Base-by-base conservation (phyloP, 306 rosid species). In the Vigna reflexopilosa region DNA sequence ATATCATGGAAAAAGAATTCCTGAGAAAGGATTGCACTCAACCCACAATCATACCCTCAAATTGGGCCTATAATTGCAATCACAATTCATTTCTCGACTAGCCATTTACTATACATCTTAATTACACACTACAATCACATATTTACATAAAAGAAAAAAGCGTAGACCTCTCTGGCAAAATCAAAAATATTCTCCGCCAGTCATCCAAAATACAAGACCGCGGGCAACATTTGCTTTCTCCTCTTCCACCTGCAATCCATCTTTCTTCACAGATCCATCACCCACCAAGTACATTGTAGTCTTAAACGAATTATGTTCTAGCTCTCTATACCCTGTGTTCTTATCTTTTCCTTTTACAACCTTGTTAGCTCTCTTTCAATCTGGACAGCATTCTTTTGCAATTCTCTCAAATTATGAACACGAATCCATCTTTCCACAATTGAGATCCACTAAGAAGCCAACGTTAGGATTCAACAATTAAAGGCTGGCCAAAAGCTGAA, bases 41-140 rank as follows among this genome's bases (percentile, higher is more conserved):
- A 51, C 88, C 85, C 84, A 70, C 67, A 65, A 82, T 66, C 81
- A 83, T 26, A 62, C 34, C 34, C 26, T 26, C 63, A 50, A 44
- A 73, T n/a, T 36, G 64, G 65, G 72, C 83, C 83, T 14, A 72
- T 78, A 81, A 70, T 73, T 77, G 77, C 78, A 77, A 78, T 69
- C 86, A 84, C 84, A 69, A 72, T 81, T 76, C 84, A 79, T 81
- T 85, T 75, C 78, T 51, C 4, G 82, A 76, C 86, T 77, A 68
- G 63, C 83, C 82, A 57, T 70, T 80, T 75, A 62, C 92, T 90
- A 82, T 90, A 92, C 95, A 87, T 80, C 83, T 81, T 87, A 84
- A 88, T 86, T 86, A 84, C 91, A 80, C 86, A 77, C 81, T 78
- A 80, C 76, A 83, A 67, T 80, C 89, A 82, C 80, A 84, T 86